A percentile compares a stretch with the other conserved stretches of the same genome.
These are phyloP conservation scores for Solanum pinnatisectum DNA, from an alignment of 257 asterid species.

Conservation along the genomic window DNA sequence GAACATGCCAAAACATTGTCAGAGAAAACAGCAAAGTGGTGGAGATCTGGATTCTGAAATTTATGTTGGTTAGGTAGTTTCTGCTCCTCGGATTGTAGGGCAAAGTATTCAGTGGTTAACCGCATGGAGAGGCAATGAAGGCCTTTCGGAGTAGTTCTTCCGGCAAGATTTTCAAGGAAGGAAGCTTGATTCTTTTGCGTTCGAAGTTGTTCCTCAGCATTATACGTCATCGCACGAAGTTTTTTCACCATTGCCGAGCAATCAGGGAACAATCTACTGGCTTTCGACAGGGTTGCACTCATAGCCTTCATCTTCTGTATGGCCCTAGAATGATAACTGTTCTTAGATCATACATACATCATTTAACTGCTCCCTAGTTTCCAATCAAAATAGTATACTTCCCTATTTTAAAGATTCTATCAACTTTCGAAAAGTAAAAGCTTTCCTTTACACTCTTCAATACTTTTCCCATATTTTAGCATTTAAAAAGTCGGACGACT, in stretches of 20 bases:
- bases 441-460: not conserved
- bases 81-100: slow-evolving; percentile 28
- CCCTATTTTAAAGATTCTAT: not conserved
- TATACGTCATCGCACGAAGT: slow-evolving; percentile 66
- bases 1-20: slow-evolving; percentile 51
- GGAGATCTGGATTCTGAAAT: slow-evolving; percentile 34
- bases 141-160: slow-evolving; percentile 54
- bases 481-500: not conserved
- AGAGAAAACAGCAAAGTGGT: slow-evolving; percentile 49
- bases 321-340: not conserved
- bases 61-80: slow-evolving; percentile 23
- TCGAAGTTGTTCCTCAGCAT: slow-evolving; percentile 52
- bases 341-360: not conserved
- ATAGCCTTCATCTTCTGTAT: slow-evolving; percentile 35
- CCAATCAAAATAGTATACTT: not conserved
- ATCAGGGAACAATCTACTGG: slow-evolving; percentile 43
- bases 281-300: slow-evolving; percentile 47
- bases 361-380: not conserved
- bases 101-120: slow-evolving; percentile 39
- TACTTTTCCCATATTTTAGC: not conserved
- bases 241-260: slow-evolving; percentile 46
- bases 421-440: not conserved
- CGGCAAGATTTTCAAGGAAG: slow-evolving; percentile 44
- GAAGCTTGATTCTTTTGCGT: slow-evolving; percentile 49
- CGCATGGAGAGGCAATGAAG: slow-evolving; percentile 62